Evolutionary conservation across 768 basidiomycete species (phyloP), one percentile per base, ranked within the genome.

Genomic region (Suillus decipiens): DNA sequence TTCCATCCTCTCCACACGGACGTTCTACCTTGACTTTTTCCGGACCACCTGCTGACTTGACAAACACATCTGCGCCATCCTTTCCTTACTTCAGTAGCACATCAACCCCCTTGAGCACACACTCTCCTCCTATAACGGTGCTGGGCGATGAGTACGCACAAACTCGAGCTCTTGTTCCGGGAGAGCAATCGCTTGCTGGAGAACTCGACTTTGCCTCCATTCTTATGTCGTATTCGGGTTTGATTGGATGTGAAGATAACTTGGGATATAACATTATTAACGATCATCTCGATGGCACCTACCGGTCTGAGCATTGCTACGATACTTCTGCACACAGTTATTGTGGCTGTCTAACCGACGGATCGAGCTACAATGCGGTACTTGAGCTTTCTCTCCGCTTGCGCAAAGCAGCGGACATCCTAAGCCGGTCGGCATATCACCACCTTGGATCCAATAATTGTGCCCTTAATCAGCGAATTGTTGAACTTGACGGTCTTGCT

Each of bases 371-470:
- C 68, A 83, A 76, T 61, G 81, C 80, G n/a, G 77, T 87, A 24
- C 79, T 89, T 12, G 87, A 90, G 67, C 76, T 90, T n/a, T 89
- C 87, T 2, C 75, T 88, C 36, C 79, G 86, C 58, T 79, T 90
- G 24, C 80, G 87, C 28, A 85, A 81, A 67, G 86, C 86, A 12
- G 81, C 84, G n/a, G 80, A 86, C 59, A 75, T 83, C 43, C 80
- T 89, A 45, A 76, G 80, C 12, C 82, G 78, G 45, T 83, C 82
- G 17, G 68, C 81, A 22, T 74, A 73, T 42, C 82, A 83, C 59
- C 67, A 66, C 28, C 66, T 73, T 56, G 70, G 69, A 19, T 67
- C 67, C 10, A 50, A 59, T 33, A 58, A 66, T 11, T 82, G 81
- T 65, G 66, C 68, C 47, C 73, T 82, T 34, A 75, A 76, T 58